Evolutionary conservation across 192 early-diverging fungal species (phyloP), one percentile per base, ranked within the genome.

Genomic region (Spinellus fusiger): DNA sequence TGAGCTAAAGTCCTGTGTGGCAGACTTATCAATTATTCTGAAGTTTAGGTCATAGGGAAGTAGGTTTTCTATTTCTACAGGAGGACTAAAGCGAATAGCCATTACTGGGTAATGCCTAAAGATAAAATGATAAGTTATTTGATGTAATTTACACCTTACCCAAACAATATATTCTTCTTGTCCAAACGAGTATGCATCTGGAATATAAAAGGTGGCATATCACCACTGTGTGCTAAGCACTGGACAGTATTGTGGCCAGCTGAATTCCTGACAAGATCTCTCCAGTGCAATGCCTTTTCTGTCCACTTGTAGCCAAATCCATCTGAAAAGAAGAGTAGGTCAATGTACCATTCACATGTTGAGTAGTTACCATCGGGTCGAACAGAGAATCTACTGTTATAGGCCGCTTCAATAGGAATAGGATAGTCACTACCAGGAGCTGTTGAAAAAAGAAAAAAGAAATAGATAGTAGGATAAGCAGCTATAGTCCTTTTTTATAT

Each of bases 1-100:
- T 4, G 84, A 84, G 4, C 75, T 71, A 69, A 84, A 84, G 51
- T 92, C 80, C 67, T 93, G 86, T 18, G 74, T 66, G 1, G 80
- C 79, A 12, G 81, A 80, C 57, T 87, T 85, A 66, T 94, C 94
- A 49, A 84, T 71, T 12, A 99, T 80, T n/a, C 74, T 75, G 52
- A 92, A 91, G 18, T 82, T 78, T 64, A 94, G 76, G 54, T 92
- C 82, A 68, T 89, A 97, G 0, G 97, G 97, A 29, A 99, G 74
- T 22, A 98, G 73, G 61, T 99, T 99, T 77, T 99, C 97, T 27
- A 99, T 79, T 74, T 93, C 89, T 12, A 92, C 75, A 13, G 90
- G 90, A 27, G 88, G 84, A 40, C 81, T 85, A 62, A 92, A 69
- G 3, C 84, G 83, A 54, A 92, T 82, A 3, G 80, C 72, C 84